Base-by-base conservation (phyloP, 441 rosid genomes). In the Bocquillonia castaneifolia region DNA sequence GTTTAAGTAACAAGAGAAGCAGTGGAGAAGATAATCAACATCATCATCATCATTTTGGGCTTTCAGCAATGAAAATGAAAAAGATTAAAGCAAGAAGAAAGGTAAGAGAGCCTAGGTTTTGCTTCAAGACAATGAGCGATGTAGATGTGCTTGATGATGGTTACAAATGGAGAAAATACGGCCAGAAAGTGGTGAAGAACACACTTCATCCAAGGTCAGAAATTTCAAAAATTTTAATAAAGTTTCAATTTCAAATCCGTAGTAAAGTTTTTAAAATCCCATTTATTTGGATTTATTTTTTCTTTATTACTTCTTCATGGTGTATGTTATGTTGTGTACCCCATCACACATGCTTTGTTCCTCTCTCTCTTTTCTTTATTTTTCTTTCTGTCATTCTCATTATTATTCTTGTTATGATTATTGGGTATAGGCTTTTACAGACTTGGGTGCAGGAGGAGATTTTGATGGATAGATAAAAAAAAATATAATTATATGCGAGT, bases 121-220 rank as follows among this genome's bases (percentile, higher is more conserved):
- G 96, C 83, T 93, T 93, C 87, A 91, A 93, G 88, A 93, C 98
- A 64, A 80, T 89, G 79, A 93, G 97, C 71, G 97, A 93, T 7
- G 82, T 93, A 42, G 98, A 93, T 84, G 96, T 93, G 51, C 77
- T 93, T 62, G 97, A 93, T 72, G 98, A 93, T 79, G 98, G 98
- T 26, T 93, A 93, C 76, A 84, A 92, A 76, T 93, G 98, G 98
- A 82, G 98, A 64, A 93, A 93, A 78, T 93, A 93, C 77, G 98
- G 98, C 71, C 98, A 93, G 88, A 93, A 93, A 82, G 98, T 93
- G 64, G 98, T 89, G 29, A 93, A 93, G 84, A 91, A 93, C 86
- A 93, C 98, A 12, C 95, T 84, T 74, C 97, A 93, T 80, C 98
- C 98, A 79, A 93, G 98, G 98, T 93, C 45, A 42, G 47, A 56